Conservation (phyloP, 2,329 filamentous ascomycete genomes). For the Teratosphaeria nubilosa region DNA sequence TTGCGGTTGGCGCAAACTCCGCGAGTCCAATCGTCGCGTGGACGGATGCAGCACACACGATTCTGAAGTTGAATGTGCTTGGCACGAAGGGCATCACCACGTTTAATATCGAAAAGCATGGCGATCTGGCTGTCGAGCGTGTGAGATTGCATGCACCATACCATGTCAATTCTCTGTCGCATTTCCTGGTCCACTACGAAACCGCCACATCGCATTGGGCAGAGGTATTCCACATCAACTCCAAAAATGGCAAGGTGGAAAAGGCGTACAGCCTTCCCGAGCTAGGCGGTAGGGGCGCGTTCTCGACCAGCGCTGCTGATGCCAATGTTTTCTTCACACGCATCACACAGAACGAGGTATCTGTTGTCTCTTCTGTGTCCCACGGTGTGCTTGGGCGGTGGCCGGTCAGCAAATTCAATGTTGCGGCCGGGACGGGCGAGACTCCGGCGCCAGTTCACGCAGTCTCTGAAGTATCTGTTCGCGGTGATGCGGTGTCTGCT, state of each 20-base stretch:
- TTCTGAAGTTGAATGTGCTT: slow-evolving; percentile 62
- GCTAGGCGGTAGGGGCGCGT: slow-evolving; percentile 58
- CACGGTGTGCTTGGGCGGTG: slow-evolving; percentile 68
- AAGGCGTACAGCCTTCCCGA: slow-evolving; percentile 73
- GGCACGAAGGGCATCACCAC: slow-evolving; percentile 35
- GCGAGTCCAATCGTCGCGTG: slow-evolving; percentile 66
- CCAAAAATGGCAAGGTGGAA: slow-evolving; percentile 57
- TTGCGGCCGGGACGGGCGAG: slow-evolving; percentile 13
- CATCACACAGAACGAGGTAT: slow-evolving; percentile 62
- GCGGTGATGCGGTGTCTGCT: slow-evolving; percentile 57
- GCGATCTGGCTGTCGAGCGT: slow-evolving; percentile 33
- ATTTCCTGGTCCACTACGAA: slow-evolving; percentile 77
- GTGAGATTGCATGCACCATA: slow-evolving; percentile 64
- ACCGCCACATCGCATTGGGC: slow-evolving; percentile 64
- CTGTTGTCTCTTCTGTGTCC: slow-evolving; percentile 65
- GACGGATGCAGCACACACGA: slow-evolving; percentile 53
- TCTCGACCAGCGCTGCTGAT: slow-evolving; percentile 67
- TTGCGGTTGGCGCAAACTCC: slow-evolving; percentile 67
- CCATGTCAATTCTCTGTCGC: slow-evolving; percentile 58
- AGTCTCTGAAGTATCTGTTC: slow-evolving; percentile 73
- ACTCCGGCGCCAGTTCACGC: slow-evolving; percentile 47
- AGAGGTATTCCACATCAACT: slow-evolving; percentile 74
- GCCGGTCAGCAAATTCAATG: slow-evolving; percentile 42
- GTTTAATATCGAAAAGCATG: slow-evolving; percentile 33
- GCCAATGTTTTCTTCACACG: slow-evolving; percentile 85